Evolutionary conservation across 2,329 filamentous ascomycete genomes (phyloP).

Genomic region (Aspergillus aculeatinus): DNA sequence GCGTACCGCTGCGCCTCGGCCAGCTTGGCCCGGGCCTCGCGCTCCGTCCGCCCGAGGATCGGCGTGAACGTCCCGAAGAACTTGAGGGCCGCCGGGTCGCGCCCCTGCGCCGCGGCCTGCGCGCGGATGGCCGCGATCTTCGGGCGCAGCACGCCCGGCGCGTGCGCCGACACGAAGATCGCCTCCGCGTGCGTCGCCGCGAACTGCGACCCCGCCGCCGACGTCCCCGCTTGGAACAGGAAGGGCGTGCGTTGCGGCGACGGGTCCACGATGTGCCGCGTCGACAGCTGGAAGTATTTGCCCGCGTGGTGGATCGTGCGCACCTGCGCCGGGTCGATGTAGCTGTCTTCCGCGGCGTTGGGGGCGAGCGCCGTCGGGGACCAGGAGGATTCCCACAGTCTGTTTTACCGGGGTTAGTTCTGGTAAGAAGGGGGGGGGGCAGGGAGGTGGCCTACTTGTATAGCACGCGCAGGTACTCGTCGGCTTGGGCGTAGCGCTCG

Average conservation of each 20-base stretch:
- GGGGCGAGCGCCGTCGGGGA: conserved; percentile 57
- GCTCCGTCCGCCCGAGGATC: conserved; percentile 51
- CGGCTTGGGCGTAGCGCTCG: conserved; percentile 60
- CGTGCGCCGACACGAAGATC: conserved; percentile 59
- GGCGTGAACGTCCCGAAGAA: conserved; percentile 55
- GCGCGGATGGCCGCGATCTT: conserved; percentile 56
- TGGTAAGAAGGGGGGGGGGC: not conserved
- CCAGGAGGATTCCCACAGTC: conserved; percentile 58
- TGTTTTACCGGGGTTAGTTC: conserved; percentile 19
- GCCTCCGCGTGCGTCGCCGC: conserved; percentile 60
- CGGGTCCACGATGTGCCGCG: conserved; percentile 53
- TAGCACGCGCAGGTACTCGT: conserved; percentile 61
- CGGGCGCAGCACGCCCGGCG: conserved; percentile 48
- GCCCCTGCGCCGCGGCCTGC: conserved; percentile 51
- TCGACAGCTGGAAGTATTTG: conserved; percentile 52
- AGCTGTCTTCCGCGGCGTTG: conserved; percentile 55
- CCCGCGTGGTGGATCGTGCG: conserved; percentile 61
- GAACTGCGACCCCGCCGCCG: conserved; percentile 57
- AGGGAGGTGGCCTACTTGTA: conserved; percentile 54
- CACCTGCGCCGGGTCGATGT: conserved; percentile 59
- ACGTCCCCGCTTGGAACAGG: conserved; percentile 61
- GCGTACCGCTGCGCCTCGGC: conserved; percentile 54
- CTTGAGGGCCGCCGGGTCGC: conserved; percentile 58
- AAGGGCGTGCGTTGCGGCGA: conserved; percentile 59
- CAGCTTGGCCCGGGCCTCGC: conserved; percentile 55